phyloP scores from a whole-genome alignment of 805 yeast species.

The Millerago galiae region DNA sequence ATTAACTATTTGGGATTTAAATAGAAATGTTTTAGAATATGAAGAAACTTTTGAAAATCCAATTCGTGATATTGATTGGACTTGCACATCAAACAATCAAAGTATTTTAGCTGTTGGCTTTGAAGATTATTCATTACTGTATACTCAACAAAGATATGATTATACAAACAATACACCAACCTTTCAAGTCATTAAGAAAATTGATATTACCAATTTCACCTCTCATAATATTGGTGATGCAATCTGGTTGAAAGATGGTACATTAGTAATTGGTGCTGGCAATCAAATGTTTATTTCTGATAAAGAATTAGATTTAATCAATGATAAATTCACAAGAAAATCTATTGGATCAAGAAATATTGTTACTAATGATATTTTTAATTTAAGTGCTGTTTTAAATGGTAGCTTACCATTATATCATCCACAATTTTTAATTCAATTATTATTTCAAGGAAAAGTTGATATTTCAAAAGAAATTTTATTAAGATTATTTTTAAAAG shows the following conservation, averaged over 20 bases:
- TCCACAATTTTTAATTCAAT: constrained; percentile 80
- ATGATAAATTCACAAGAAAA: constrained; percentile 43
- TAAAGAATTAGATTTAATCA: constrained; percentile 46
- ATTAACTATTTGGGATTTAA: constrained; percentile 76
- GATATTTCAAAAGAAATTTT: constrained; percentile 52
- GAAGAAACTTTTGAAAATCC: constrained; percentile 33
- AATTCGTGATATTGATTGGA: constrained; percentile 83
- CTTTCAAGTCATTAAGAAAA: constrained; percentile 66
- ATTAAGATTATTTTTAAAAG: constrained; percentile 40
- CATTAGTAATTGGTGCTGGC: constrained; percentile 79
- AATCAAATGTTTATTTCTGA: constrained; percentile 85
- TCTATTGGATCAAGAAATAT: constrained; percentile 57
- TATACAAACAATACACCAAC: constrained; percentile 78
- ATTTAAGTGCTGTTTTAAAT: constrained; percentile 69
- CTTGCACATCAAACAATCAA: constrained; percentile 56
- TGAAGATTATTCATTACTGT: constrained; percentile 51
- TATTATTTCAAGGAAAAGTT: constrained; percentile 55
- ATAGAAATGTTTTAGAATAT: constrained; percentile 61
- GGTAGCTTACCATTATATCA: constrained; percentile 90
- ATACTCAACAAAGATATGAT: constrained; percentile 81
- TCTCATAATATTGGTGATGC: constrained; percentile 84
- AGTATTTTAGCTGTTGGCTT: constrained; percentile 82
- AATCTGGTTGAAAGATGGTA: constrained; percentile 76
- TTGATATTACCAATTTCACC: constrained; percentile 67
- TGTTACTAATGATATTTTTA: constrained; percentile 49